Base-by-base conservation (phyloP, 2,329 filamentous ascomycete genomes). In the Conoideocrella luteorostrata region DNA sequence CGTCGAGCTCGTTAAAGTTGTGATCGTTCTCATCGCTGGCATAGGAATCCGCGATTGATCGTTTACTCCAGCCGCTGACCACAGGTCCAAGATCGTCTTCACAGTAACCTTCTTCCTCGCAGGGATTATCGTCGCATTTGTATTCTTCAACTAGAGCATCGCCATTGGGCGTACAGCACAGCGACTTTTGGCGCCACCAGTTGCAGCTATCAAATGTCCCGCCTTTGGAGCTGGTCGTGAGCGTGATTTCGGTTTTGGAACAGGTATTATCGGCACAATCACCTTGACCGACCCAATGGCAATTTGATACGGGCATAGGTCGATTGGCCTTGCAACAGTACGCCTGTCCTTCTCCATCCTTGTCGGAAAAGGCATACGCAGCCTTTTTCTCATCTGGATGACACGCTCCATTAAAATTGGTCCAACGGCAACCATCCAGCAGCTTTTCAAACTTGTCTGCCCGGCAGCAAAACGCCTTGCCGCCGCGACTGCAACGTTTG, bases 381-480 rank as follows among this genome's bases (percentile, higher is more conserved):
- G 28, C 9, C 36, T 38, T 38, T 38, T 38, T 21, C 36, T 38
- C 22, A 15, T 38, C 36, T n/a, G n/a, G n/a, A n/a, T n/a, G n/a
- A n/a, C n/a, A n/a, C n/a, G n/a, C n/a, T n/a, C n/a, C n/a, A n/a
- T n/a, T n/a, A n/a, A n/a, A n/a, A n/a, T n/a, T n/a, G n/a, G n/a
- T n/a, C n/a, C n/a, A n/a, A n/a, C n/a, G n/a, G n/a, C n/a, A n/a
- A n/a, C n/a, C n/a, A n/a, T n/a, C n/a, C n/a, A n/a, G n/a, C n/a
- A n/a, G n/a, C n/a, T n/a, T n/a, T n/a, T 18, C 28, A 4, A 41
- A 32, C 11, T 15, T 33, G 5, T 29, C 29, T 13, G 30, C 36
- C 11, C 21, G 26, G n/a, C 42, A 51, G 15, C 45, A 51, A 43
- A 51, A 51, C 10, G 33, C 32, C 36, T 51, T 51, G 5, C 32